Evolutionary conservation across 345 rosid species (phyloP).

Genomic region (Eucalyptus tenuipes): DNA sequence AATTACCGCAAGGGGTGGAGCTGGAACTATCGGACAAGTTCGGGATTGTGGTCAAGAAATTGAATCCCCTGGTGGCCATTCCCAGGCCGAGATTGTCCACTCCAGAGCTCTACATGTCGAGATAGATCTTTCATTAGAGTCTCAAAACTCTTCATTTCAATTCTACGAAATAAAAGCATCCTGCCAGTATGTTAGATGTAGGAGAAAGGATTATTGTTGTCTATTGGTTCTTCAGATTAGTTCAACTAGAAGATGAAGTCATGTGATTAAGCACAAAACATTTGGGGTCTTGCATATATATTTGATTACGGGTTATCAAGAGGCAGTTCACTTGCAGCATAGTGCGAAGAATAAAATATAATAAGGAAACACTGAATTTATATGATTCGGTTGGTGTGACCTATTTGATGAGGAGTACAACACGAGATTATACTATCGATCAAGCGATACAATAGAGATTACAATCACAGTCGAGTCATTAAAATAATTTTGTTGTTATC

Average conservation of each 20-base stretch:
- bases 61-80: conserved; percentile 21
- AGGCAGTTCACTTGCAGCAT: background rate
- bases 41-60: conserved; percentile 33
- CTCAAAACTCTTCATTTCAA: background rate
- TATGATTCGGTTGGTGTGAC: background rate
- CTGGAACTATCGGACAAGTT: conserved; percentile 30
- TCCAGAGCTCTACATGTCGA: background rate
- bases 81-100: conserved; percentile 21
- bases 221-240: background rate
- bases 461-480: background rate
- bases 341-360: no score
- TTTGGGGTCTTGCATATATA: background rate
- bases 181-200: background rate
- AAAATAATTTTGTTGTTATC: background rate
- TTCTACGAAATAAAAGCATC: background rate
- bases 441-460: background rate
- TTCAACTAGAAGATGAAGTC: background rate
- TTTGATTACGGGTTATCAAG: no score
- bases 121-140: background rate
- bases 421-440: background rate
- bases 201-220: background rate
- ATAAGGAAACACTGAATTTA: background rate
- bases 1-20: conserved; percentile 11
- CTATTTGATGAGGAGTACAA: background rate
- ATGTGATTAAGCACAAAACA: background rate